phyloP scores from a whole-genome alignment of 2,329 filamentous ascomycete species.

The Pseudogymnoascus sp. region DNA sequence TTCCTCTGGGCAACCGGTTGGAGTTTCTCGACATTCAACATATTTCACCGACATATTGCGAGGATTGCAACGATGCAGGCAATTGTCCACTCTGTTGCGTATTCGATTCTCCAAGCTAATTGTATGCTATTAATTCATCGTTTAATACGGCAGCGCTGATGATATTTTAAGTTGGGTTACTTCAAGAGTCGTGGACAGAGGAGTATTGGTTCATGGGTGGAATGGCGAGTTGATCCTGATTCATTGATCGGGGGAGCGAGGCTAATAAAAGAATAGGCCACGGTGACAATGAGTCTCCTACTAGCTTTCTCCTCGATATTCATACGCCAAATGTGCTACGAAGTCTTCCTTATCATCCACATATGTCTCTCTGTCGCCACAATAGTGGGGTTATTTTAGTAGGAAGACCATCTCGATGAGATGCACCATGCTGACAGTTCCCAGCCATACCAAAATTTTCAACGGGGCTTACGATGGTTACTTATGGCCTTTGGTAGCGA shows the following conservation, averaged over 20 bases:
- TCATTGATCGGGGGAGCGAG: background rate
- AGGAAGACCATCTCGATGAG: background rate
- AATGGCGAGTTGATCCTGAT: slow-evolving; percentile 20
- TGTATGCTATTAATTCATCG: slow-evolving; percentile 33
- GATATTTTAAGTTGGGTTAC: background rate
- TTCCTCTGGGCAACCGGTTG: slow-evolving; percentile 62
- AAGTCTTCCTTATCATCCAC: slow-evolving; percentile 43
- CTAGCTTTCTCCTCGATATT: slow-evolving; percentile 37
- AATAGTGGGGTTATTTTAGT: slow-evolving; percentile 45
- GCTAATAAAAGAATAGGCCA: slow-evolving; percentile 23
- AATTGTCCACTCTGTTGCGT: slow-evolving; percentile 55
- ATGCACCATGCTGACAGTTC: slow-evolving; percentile 20
- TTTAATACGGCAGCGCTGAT: slow-evolving; percentile 25
- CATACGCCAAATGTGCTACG: slow-evolving; percentile 35
- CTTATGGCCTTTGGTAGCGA: slow-evolving; percentile 40
- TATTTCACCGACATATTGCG: slow-evolving; percentile 62
- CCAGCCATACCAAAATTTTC: slow-evolving; percentile 39
- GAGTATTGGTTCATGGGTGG: slow-evolving; percentile 36
- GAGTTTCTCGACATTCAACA: slow-evolving; percentile 59
- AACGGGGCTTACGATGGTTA: slow-evolving; percentile 42
- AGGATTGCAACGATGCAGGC: slow-evolving; percentile 55
- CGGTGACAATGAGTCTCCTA: slow-evolving; percentile 34
- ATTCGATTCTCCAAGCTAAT: slow-evolving; percentile 35
- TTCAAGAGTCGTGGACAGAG: slow-evolving; percentile 20
- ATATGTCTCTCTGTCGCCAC: slow-evolving; percentile 45